Conservation (phyloP, 163 green algal species). For the Volvox carteri region DNA sequence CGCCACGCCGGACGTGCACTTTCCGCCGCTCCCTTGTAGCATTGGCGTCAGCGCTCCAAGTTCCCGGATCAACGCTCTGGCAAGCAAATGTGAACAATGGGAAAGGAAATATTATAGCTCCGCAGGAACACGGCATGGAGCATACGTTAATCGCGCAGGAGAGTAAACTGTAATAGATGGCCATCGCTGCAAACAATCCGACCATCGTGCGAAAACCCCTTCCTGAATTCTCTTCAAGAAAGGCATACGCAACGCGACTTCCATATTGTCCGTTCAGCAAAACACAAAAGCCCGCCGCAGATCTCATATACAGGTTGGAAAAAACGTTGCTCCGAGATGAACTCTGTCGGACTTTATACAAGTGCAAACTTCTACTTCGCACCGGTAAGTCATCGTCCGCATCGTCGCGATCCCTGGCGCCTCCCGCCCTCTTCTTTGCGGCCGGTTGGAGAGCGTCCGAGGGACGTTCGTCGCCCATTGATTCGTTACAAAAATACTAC, state of each 20-base stretch:
- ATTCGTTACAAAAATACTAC: too few species aligned
- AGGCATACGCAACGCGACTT: too few species aligned
- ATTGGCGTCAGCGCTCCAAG: conserved; percentile 17
- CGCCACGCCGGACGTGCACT: conserved; percentile 36
- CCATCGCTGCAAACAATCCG: too few species aligned
- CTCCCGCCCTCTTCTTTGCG: conserved; percentile 43
- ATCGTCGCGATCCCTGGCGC: conserved; percentile 34
- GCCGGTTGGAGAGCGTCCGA: conserved; percentile 18
- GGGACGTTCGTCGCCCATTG: conserved; percentile 39
- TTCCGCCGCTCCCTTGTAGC: conserved; percentile 38
- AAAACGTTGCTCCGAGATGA: too few species aligned
- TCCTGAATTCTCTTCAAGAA: too few species aligned
- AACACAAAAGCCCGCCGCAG: conserved; percentile 24
- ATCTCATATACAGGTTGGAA: background rate
- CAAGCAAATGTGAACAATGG: background rate
- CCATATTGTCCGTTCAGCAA: too few species aligned
- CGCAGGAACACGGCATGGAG: too few species aligned
- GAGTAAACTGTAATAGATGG: too few species aligned
- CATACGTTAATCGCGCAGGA: too few species aligned
- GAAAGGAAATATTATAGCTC: background rate
- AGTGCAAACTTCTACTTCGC: too few species aligned
- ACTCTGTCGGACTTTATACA: too few species aligned
- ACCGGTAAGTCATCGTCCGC: conserved; percentile 43
- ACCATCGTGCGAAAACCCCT: too few species aligned
- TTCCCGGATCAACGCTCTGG: conserved; percentile 52